Evolutionary conservation across 306 rosid species (phyloP).

Genomic region (Cyclanthera cordifolia): DNA sequence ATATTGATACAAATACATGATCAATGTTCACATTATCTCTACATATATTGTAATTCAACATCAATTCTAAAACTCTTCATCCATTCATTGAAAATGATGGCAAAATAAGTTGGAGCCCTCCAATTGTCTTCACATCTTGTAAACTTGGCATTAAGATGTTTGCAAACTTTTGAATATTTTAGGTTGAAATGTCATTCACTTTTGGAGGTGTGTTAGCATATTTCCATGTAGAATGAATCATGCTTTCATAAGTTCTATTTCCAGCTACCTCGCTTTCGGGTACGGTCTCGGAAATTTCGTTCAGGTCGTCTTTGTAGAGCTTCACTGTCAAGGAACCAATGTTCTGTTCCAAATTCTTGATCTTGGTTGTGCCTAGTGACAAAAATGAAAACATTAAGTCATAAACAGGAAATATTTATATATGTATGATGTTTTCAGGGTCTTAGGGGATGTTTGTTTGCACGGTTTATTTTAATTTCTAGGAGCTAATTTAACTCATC

Average conservation of each 20-base stretch:
- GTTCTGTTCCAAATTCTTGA: conserved; percentile 48
- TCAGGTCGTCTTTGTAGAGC: conserved; percentile 30
- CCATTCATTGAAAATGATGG: background rate
- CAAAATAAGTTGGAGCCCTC: background rate
- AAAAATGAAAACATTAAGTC: background rate
- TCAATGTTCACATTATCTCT: background rate
- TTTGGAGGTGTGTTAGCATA: conserved; percentile 39
- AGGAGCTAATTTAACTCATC: no score
- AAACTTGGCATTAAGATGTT: background rate
- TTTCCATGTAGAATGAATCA: conserved; percentile 20
- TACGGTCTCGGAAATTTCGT: conserved; percentile 37
- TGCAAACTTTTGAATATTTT: background rate
- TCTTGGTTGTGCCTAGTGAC: conserved; percentile 43
- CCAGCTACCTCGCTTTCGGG: conserved; percentile 46
- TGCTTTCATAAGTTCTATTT: background rate
- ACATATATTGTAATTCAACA: no score
- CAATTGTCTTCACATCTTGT: background rate
- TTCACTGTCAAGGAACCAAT: conserved; percentile 38
- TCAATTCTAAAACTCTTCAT: background rate
- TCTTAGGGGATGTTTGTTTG: no score
- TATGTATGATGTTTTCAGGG: background rate
- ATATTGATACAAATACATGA: background rate
- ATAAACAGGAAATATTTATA: background rate
- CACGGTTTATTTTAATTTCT: no score
- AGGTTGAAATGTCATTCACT: conserved; percentile 8